phyloP scores from a whole-genome alignment of 257 asterid genomes.

The Petunia axillaris region DNA sequence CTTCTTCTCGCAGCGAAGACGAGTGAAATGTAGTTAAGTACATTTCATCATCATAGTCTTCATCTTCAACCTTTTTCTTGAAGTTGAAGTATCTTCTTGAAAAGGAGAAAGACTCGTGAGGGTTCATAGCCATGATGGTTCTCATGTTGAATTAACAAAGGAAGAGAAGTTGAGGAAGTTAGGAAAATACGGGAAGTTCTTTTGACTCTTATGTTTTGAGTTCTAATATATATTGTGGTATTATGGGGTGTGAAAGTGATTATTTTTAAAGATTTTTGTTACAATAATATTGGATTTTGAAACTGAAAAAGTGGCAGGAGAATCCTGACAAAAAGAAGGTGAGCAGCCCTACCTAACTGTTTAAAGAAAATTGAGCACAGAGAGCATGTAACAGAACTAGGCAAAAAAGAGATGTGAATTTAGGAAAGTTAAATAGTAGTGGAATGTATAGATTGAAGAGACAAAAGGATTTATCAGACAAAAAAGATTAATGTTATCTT shows the following conservation, averaged over 20 bases:
- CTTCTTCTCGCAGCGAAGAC: slow-evolving; percentile 36
- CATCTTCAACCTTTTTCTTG: slow-evolving; percentile 62
- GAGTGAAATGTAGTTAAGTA: slow-evolving; percentile 49
- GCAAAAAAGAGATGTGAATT: not conserved
- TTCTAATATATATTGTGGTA: slow-evolving; percentile 11
- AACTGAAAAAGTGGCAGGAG: slow-evolving; percentile 28
- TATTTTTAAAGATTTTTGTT: not conserved
- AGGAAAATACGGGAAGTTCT: slow-evolving; percentile 12
- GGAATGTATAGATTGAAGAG: slow-evolving; percentile 33
- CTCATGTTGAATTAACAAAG: slow-evolving; percentile 45
- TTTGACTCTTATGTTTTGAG: not conserved
- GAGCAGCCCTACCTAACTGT: slow-evolving; percentile 71
- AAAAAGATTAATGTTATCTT: not conserved
- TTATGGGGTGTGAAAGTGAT: slow-evolving; percentile 26
- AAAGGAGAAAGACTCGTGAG: slow-evolving; percentile 80
- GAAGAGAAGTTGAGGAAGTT: slow-evolving; percentile 10
- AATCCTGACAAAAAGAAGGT: slow-evolving; percentile 63
- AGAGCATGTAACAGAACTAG: slow-evolving; percentile 28
- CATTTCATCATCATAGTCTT: slow-evolving; percentile 58
- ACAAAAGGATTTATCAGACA: slow-evolving; percentile 24
- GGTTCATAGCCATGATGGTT: slow-evolving; percentile 62
- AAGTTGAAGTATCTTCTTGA: slow-evolving; percentile 78
- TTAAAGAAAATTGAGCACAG: slow-evolving; percentile 34
- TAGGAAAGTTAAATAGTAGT: slow-evolving; percentile 2
- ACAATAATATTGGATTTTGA: slow-evolving; percentile 33